These are phyloP conservation scores for Pleodorina starrii DNA, from an alignment of 139 green algal species.

Conservation along the genomic window DNA sequence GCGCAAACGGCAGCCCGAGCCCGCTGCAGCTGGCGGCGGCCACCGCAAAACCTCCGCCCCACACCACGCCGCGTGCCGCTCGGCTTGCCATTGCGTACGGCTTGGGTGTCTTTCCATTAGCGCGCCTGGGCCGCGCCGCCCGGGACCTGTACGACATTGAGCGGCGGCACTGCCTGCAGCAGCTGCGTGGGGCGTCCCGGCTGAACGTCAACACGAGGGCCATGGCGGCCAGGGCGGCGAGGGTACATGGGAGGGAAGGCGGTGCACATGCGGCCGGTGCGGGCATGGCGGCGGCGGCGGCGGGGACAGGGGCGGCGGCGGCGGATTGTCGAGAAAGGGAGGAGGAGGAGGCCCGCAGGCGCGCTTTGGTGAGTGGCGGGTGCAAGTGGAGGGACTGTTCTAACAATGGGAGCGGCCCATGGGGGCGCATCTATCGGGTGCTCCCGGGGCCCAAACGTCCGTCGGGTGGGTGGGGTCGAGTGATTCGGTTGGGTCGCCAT, in stretches of 20 bases:
- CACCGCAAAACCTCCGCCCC: background rate
- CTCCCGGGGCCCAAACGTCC: too few relatives aligned
- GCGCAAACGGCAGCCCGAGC: background rate
- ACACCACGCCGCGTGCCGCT: background rate
- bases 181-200: background rate
- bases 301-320: background rate
- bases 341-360: background rate
- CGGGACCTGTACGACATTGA: background rate
- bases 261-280: background rate
- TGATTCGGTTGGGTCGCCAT: too few relatives aligned
- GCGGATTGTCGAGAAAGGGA: background rate
- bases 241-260: too few relatives aligned
- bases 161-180: background rate
- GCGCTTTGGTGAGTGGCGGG: background rate
- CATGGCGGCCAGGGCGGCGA: too few relatives aligned
- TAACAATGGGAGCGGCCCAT: too few relatives aligned
- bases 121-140: background rate
- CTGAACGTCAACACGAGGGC: background rate
- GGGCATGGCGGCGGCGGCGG: background rate
- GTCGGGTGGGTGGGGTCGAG: too few relatives aligned
- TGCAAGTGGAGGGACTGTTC: too few relatives aligned
- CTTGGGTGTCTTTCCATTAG: background rate
- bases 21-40: background rate
- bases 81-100: background rate
- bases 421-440: too few relatives aligned